Conservation (phyloP, 148 eudicot genomes). For the Vaccinium corymbosum region DNA sequence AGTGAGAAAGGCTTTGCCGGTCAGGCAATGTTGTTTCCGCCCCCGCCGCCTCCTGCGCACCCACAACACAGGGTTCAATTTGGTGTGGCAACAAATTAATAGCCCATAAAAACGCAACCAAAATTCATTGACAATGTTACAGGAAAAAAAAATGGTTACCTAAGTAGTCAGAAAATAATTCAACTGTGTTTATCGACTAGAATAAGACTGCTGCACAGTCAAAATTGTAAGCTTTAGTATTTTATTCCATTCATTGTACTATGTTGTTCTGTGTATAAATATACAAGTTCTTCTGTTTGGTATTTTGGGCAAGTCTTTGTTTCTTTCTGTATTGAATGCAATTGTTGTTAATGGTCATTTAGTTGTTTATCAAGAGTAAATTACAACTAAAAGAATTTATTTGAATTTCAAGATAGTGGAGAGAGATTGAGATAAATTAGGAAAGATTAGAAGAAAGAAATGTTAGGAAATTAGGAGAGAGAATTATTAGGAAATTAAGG, state of each 20-base stretch:
- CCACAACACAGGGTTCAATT: slow-evolving; percentile 7
- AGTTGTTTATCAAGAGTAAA: no score
- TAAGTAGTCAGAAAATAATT: background rate
- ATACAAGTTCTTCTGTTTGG: no score
- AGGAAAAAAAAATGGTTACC: background rate
- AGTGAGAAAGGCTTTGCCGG: slow-evolving; percentile 16
- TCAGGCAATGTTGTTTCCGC: background rate
- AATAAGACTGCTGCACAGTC: background rate
- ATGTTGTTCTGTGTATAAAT: no score
- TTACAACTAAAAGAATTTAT: no score
- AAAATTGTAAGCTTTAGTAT: background rate
- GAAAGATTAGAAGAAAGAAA: no score
- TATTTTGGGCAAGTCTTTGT: no score
- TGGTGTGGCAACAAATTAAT: slow-evolving; percentile 1
- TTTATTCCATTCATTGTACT: background rate
- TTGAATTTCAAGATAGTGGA: no score
- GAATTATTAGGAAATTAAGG: no score
- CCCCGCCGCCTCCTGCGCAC: background rate
- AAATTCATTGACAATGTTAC: background rate
- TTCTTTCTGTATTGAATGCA: no score
- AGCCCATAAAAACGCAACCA: background rate
- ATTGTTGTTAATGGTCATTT: no score
- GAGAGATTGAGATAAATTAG: no score
- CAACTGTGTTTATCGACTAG: background rate
- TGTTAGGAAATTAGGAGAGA: no score